These are phyloP conservation scores for Fagopyrum esculentum DNA, from an alignment of 148 eudicot genomes.

Conservation along the genomic window DNA sequence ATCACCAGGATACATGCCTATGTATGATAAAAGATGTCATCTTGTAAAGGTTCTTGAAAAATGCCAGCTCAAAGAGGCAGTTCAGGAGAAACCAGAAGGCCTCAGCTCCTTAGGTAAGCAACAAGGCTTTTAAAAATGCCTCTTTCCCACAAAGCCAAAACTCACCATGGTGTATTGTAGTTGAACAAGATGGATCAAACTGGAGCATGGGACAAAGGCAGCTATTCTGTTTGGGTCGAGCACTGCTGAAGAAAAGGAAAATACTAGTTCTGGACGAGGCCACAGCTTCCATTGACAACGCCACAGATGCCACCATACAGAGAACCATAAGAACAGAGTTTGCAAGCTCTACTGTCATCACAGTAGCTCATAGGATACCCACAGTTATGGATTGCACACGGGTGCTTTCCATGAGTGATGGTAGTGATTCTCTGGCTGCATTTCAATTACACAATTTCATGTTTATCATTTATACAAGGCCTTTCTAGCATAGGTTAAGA, in stretches of 20 bases:
- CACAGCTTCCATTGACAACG: slow-evolving; percentile 61
- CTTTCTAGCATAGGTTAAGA: too few relatives aligned
- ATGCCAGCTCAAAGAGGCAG: slow-evolving; percentile 35
- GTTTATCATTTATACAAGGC: background rate
- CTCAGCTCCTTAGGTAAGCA: slow-evolving; percentile 32
- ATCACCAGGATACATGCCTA: background rate
- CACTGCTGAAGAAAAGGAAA: slow-evolving; percentile 39
- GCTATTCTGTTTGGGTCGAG: slow-evolving; percentile 51
- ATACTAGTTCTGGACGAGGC: slow-evolving; percentile 59
- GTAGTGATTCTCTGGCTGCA: background rate
- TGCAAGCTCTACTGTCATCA: slow-evolving; percentile 40
- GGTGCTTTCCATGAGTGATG: slow-evolving; percentile 45
- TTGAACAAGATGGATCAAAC: slow-evolving; percentile 48
- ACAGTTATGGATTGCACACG: slow-evolving; percentile 51
- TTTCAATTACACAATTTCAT: background rate
- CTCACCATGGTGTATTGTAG: slow-evolving; percentile 17
- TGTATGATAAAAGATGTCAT: background rate
- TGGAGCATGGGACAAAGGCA: slow-evolving; percentile 76
- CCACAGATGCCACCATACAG: slow-evolving; percentile 45
- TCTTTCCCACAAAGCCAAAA: background rate
- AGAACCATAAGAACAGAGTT: slow-evolving; percentile 48
- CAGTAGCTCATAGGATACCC: slow-evolving; percentile 57
- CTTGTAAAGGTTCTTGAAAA: slow-evolving; percentile 29
- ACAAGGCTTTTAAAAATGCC: background rate
- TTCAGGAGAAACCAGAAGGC: slow-evolving; percentile 30